phyloP scores from a whole-genome alignment of 305 asterid species.

The Withania somnifera region DNA sequence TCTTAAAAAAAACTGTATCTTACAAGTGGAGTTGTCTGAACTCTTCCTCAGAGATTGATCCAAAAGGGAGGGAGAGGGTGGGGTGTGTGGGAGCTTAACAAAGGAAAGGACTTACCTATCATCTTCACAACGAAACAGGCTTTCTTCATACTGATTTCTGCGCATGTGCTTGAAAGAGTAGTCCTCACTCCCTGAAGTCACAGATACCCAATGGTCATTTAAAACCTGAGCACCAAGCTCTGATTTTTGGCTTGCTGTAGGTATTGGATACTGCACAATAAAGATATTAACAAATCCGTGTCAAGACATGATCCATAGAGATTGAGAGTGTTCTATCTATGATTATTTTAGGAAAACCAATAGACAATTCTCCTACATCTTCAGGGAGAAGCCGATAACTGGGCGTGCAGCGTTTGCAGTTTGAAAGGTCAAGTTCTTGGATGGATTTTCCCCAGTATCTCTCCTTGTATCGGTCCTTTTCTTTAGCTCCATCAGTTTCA shows the following conservation, averaged over 20 bases:
- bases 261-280: slow-evolving; percentile 73
- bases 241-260: slow-evolving; percentile 82
- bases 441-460: slow-evolving; percentile 94
- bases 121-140: slow-evolving; percentile 97
- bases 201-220: slow-evolving; percentile 96
- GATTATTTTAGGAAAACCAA: background rate
- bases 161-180: slow-evolving; percentile 98
- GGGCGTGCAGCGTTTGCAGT: slow-evolving; percentile 79
- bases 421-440: slow-evolving; percentile 94
- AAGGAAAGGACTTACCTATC: slow-evolving; percentile 50
- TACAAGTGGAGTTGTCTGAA: background rate
- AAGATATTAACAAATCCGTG: background rate
- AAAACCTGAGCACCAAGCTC: slow-evolving; percentile 85
- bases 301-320: background rate
- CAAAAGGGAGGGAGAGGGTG: background rate
- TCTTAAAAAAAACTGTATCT: background rate
- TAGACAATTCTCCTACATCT: slow-evolving; percentile 45
- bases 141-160: slow-evolving; percentile 95
- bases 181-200: slow-evolving; percentile 99
- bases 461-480: slow-evolving; percentile 59
- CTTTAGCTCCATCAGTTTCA: slow-evolving; percentile 68
- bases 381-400: slow-evolving; percentile 99
- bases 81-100: background rate
- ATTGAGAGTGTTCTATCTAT: background rate
- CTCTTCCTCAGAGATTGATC: background rate